Evolutionary conservation across 1,284 basidiomycete species (phyloP).

Genomic region (Coniophora puteana): DNA sequence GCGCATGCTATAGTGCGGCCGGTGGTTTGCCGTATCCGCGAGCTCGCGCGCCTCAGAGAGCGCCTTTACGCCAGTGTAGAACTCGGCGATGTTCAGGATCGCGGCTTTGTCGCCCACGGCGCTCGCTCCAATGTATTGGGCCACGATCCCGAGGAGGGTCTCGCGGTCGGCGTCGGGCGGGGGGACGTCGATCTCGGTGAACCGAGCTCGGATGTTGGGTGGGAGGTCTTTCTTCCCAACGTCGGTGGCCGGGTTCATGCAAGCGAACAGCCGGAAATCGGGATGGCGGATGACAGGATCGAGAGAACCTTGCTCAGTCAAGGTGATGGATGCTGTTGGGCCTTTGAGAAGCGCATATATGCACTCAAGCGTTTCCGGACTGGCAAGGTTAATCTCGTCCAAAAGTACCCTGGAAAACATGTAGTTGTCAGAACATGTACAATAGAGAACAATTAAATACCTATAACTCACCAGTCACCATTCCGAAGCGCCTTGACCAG

Average conservation of each 20-base stretch:
- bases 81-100: constrained; percentile 90
- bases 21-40: constrained; percentile 91
- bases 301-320: constrained; percentile 92
- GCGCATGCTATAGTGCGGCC: constrained; percentile 98
- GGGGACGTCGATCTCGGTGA: constrained; percentile 95
- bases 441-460: constrained; percentile 1
- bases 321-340: constrained; percentile 84
- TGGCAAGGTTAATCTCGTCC: constrained; percentile 96
- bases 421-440: constrained; percentile 8
- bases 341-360: constrained; percentile 85
- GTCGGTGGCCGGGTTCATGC: constrained; percentile 99
- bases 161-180: constrained; percentile 92
- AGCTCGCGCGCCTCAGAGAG: constrained; percentile 79
- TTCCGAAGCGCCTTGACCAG: constrained; percentile 87
- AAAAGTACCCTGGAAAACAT: constrained; percentile 72
- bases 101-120: constrained; percentile 86
- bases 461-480: constrained; percentile 81
- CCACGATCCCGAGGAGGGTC: constrained; percentile 84
- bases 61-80: constrained; percentile 84
- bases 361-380: constrained; percentile 92
- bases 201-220: constrained; percentile 84
- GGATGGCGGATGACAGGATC: constrained; percentile 91
- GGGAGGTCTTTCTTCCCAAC: constrained; percentile 98
- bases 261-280: constrained; percentile 95
- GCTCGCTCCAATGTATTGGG: constrained; percentile 86